Base-by-base conservation (phyloP, 345 rosid species). In the Acer saccharum region DNA sequence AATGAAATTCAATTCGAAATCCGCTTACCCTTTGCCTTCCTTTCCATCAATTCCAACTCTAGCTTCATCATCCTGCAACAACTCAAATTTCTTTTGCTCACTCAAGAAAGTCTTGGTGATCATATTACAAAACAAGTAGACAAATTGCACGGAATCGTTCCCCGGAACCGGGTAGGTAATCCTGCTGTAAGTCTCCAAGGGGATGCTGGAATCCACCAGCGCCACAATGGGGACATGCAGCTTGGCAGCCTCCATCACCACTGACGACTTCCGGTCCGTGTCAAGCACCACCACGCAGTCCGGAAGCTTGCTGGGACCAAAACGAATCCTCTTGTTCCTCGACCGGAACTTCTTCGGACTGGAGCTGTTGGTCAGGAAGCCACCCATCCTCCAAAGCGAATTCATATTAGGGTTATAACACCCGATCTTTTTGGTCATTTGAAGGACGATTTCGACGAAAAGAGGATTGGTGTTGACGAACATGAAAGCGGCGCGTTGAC, bases 311-410 rank as follows among this genome's bases (percentile, higher is more conserved):
- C 93, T 84, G 1, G 97, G 94, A 60, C 88, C 99, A 66, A 96
- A 96, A 55, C 93, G 88, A 43, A 94, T 79, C 93, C 89, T 96
- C 86, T 96, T 96, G 44, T 94, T 90, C 69, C 99, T 82, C 1
- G 99, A 92, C 58, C 94, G 75, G 41, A 94, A 96, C 90, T 88
- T 94, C 93, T 96, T 96, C 5, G 98, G 99, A 72, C 98, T 96
- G 69, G 78, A 87, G 71, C 94, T 91, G 73, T 96, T 96, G 20
- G 99, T 96, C 44, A 96, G 52, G 74, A 94, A 94, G 3, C 98
- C 99, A 0, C 97, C 91, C 89, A 89, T 88, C 66, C 84, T 85
- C 97, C 95, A 94, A 27, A 94, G 84, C 76, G 82, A 81, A 46
- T 86, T 83, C 54, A 89, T 87, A 76, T 88, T 86, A 50, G 92